Conservation (phyloP, 306 rosid species). For the Prunus armeniaca region DNA sequence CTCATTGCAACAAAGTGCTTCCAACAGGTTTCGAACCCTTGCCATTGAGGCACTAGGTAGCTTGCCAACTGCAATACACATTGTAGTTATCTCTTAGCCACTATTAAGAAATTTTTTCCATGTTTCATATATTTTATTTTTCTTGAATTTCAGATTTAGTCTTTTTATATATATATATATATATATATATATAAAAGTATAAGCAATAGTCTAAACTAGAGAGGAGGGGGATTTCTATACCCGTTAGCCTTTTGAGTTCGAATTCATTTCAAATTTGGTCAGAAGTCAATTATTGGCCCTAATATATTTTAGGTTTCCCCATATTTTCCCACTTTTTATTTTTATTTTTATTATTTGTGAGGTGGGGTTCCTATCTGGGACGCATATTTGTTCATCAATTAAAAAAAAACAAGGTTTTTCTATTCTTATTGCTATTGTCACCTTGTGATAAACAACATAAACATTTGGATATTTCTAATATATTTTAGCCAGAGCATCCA, state of each 20-base stretch:
- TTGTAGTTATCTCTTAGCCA: too few relatives aligned
- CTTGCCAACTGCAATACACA: too few relatives aligned
- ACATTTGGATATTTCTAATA: background rate
- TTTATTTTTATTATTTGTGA: background rate
- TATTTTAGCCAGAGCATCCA: background rate
- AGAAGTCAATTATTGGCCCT: background rate
- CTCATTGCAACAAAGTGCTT: too few relatives aligned
- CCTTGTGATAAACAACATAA: background rate
- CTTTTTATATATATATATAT: too few relatives aligned
- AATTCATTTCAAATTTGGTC: background rate
- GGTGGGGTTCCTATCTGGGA: background rate
- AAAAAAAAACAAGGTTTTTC: too few relatives aligned
- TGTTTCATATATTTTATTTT: background rate
- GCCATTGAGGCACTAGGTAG: too few relatives aligned
- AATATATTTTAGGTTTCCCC: background rate
- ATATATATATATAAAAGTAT: too few relatives aligned
- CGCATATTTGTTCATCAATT: background rate
- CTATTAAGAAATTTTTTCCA: background rate
- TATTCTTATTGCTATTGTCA: background rate
- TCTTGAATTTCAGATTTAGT: background rate
- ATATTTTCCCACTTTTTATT: background rate
- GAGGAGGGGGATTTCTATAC: too few relatives aligned
- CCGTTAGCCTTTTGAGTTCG: background rate
- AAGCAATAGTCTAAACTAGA: too few relatives aligned
- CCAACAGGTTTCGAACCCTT: fast-evolving